Conservation (phyloP, 108 stramenopile genomes). For the Skeletonema grethae region DNA sequence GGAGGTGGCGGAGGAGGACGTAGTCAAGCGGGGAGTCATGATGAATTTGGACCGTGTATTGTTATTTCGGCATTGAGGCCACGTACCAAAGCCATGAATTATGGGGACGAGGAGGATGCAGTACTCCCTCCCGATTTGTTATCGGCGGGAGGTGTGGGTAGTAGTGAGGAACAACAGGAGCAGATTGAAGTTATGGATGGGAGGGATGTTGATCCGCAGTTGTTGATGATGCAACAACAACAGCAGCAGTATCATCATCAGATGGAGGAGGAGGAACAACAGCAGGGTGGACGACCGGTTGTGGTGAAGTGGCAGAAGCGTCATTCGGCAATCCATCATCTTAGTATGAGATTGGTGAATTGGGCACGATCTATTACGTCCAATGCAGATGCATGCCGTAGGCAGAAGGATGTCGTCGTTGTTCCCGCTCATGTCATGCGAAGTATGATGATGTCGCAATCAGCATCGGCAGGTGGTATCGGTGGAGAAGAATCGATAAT, state of each 20-base stretch:
- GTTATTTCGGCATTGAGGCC: conserved; percentile 49
- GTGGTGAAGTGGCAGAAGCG: conserved; percentile 57
- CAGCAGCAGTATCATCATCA: not conserved
- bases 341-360: conserved; percentile 42
- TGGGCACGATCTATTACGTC: conserved; percentile 50
- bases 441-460: conserved; percentile 5
- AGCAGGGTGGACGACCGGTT: not conserved
- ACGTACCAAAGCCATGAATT: conserved; percentile 30
- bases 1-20: conserved; percentile 12
- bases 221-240: conserved; percentile 13
- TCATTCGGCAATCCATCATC: conserved; percentile 38
- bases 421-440: conserved; percentile 28
- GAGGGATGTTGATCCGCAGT: conserved; percentile 12
- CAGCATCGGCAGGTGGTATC: not conserved
- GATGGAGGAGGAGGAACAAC: not conserved
- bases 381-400: conserved; percentile 35
- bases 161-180: conserved; percentile 27
- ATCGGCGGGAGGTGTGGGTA: conserved; percentile 11
- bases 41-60: conserved; percentile 42
- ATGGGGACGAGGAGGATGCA: conserved; percentile 19
- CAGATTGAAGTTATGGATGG: conserved; percentile 42
- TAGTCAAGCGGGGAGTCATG: conserved; percentile 31
- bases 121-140: conserved; percentile 37
- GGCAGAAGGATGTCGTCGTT: conserved; percentile 28
- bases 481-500: not conserved